Percentiles rank a stretch among this genome's conserved stretches.
Evolutionary conservation across 2,329 filamentous ascomycete genomes (phyloP).

Genomic region (Berkeleyomyces rouxiae): DNA sequence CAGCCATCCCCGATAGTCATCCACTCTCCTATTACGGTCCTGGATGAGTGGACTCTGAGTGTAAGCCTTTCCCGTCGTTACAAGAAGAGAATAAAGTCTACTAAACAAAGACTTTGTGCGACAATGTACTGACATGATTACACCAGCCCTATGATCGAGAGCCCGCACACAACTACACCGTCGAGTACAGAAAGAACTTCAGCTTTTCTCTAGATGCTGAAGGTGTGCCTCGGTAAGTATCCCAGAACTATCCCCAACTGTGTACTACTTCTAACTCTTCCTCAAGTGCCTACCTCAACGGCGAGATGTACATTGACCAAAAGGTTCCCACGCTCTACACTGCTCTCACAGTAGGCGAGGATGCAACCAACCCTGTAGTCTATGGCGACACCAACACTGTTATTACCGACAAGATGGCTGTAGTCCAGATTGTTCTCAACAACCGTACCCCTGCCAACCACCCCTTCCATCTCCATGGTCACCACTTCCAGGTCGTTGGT

Average conservation of each 20-base stretch:
- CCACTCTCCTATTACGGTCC: constrained; percentile 41
- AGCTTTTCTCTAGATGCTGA: constrained; percentile 43
- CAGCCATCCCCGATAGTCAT: constrained; percentile 20
- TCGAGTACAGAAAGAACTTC: constrained; percentile 23
- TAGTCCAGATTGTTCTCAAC: constrained; percentile 34
- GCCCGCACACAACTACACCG: constrained; percentile 16
- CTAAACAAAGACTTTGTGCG: background rate
- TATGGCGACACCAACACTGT: constrained; percentile 30
- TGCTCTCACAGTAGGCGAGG: constrained; percentile 38
- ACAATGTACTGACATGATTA: background rate
- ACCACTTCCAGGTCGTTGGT: constrained; percentile 36
- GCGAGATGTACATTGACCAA: constrained; percentile 43
- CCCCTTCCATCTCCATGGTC: constrained; percentile 38
- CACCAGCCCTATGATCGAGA: constrained; percentile 44
- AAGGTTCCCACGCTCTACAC: constrained; percentile 58
- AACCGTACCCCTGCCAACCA: constrained; percentile 33
- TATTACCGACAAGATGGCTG: constrained; percentile 23
- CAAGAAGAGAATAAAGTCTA: background rate
- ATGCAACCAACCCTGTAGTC: constrained; percentile 26
- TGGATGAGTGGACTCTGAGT: constrained; percentile 55
- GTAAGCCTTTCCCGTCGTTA: constrained; percentile 16
- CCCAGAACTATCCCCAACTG: constrained; percentile 17
- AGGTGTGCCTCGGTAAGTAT: constrained; percentile 35
- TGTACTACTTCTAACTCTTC: background rate
- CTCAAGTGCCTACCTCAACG: constrained; percentile 3